phyloP scores from a whole-genome alignment of 2,329 filamentous ascomycete species.

The Exophiala oligosperma region DNA sequence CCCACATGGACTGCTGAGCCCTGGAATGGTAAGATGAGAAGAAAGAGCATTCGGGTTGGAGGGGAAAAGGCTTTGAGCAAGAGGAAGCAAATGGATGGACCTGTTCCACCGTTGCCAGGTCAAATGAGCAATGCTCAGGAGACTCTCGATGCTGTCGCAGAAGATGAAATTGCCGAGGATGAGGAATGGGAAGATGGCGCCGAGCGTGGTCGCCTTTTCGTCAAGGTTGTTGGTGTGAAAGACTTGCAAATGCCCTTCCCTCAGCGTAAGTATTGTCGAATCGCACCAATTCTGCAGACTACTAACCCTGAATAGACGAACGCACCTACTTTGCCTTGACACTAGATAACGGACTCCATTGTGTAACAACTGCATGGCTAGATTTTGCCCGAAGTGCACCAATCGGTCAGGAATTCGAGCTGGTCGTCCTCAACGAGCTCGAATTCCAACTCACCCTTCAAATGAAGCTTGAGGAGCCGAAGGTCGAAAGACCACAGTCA shows the following conservation, averaged over 20 bases:
- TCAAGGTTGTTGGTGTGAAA: conserved; percentile 98
- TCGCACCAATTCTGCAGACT: conserved; percentile 23
- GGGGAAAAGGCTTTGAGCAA: conserved; percentile 55
- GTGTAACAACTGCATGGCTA: conserved; percentile 93
- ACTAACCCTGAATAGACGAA: conserved; percentile 62
- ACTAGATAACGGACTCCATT: conserved; percentile 96
- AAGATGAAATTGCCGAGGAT: conserved; percentile 64
- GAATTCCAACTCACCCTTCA: conserved; percentile 98
- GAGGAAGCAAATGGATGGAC: conserved; percentile 62
- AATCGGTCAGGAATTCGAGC: conserved; percentile 96
- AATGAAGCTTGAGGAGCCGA: conserved; percentile 85
- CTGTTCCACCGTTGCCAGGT: conserved; percentile 80
- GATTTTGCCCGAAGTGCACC: conserved; percentile 89
- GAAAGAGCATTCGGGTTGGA: conserved; percentile 61
- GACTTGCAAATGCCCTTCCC: conserved; percentile 90
- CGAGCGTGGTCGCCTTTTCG: conserved; percentile 88
- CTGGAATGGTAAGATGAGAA: conserved; percentile 81
- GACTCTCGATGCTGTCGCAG: conserved; percentile 63
- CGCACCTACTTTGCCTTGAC: conserved; percentile 93
- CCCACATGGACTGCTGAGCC: conserved; percentile 96
- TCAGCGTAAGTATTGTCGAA: conserved; percentile 66
- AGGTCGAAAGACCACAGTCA: conserved; percentile 47
- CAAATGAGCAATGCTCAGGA: conserved; percentile 76
- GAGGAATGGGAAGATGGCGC: conserved; percentile 68
- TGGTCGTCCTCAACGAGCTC: conserved; percentile 95